Evolutionary conservation across 1,284 basidiomycete genomes (phyloP), one percentile per base, ranked within the genome.

Genomic region (Caloboletus firmus): DNA sequence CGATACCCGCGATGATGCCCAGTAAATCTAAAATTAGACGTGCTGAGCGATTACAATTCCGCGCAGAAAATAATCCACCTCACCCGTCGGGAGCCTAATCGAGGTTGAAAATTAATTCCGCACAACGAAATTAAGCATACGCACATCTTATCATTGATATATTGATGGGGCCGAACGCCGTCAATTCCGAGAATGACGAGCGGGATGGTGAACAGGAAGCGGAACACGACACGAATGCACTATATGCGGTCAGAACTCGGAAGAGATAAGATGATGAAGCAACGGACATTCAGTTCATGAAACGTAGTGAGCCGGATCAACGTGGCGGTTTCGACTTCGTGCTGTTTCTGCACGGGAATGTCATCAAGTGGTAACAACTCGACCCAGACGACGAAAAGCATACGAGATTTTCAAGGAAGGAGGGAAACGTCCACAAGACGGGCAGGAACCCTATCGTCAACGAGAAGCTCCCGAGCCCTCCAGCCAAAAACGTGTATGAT

Each of bases 281-380:
- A 6, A 71, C 85, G 37, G 59, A 91, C 88, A 59, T 91, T 91
- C 43, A 91, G 69, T 64, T 91, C 89, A 41, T 87, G 85, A 66
- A 89, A 91, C 58, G 85, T 89, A 17, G 84, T 85, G 43, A 91
- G 70, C 20, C 87, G 80, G 36, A 89, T 76, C 44, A 91, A 76
- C 3, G 85, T 87, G 31, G 63, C 72, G 18, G 61, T 75, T 48
- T 91, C 88, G 11, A 89, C 84, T 5, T 79, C 44, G 15, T 54
- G 78, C 62, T 84, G 79, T 42, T 63, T 68, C 69, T 80, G 76
- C 80, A 82, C 52, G 5, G 35, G 34, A 35, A 28, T 28, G 18
- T 54, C 49, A 39, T 18, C 40, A 45, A 31, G 22, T 7, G 28
- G 12, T 9, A 18, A n/a, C 35, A 20, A 15, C 12, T 11, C 26